phyloP scores from a whole-genome alignment of 1,284 basidiomycete genomes.

The Rhodotorula sp. region DNA sequence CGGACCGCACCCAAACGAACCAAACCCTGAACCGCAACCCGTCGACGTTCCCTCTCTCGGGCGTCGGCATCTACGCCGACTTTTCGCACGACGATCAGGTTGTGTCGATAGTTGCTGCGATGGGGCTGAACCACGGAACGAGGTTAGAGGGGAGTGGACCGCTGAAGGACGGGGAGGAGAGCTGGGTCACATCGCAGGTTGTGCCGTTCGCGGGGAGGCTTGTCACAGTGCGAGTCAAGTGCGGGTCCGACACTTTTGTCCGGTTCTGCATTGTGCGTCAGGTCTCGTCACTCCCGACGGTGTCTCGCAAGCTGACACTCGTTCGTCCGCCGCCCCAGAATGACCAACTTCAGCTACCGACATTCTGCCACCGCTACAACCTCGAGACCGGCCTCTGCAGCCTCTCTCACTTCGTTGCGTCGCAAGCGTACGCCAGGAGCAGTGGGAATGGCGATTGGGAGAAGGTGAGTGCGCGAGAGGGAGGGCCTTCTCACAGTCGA shows the following conservation, averaged over 20 bases:
- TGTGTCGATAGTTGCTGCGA: constrained; percentile 10
- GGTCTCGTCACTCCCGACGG: no score
- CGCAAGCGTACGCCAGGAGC: constrained; percentile 1
- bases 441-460: constrained; percentile 10
- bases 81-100: constrained; percentile 38
- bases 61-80: constrained; percentile 29
- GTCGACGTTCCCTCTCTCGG: constrained; percentile 62
- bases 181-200: constrained; percentile 62
- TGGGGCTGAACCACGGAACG: constrained; percentile 17
- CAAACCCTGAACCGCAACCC: constrained; percentile 67
- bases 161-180: constrained; percentile 39
- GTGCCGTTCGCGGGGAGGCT: constrained; percentile 66
- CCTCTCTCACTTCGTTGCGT: neutral
- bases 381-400: neutral
- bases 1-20: constrained; percentile 71
- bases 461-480: neutral
- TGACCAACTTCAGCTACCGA: constrained; percentile 20
- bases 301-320: neutral
- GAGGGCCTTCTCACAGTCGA: no score
- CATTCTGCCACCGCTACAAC: neutral
- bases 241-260: neutral
- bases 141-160: neutral
- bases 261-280: constrained; percentile 13
- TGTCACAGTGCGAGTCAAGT: constrained; percentile 60
- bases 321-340: neutral